phyloP scores from a whole-genome alignment of 2,329 filamentous ascomycete genomes.

The Coniella vitis region DNA sequence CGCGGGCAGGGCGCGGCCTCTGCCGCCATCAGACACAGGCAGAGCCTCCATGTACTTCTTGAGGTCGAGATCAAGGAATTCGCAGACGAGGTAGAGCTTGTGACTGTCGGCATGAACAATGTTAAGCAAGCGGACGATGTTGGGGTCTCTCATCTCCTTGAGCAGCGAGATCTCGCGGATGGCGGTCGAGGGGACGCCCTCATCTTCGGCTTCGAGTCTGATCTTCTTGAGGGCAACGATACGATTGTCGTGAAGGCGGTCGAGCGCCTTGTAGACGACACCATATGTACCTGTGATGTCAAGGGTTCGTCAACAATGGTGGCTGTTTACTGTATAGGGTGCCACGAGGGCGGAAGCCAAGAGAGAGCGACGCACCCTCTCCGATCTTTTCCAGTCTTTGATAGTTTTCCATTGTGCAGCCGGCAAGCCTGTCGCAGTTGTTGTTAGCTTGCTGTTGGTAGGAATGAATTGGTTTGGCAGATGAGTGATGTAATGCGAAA shows the following conservation, averaged over 20 bases:
- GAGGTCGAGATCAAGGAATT: conserved; percentile 80
- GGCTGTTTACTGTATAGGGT: no score
- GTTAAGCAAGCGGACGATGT: conserved; percentile 78
- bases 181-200: conserved; percentile 81
- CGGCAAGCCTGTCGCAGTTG: not conserved
- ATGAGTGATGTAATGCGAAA: not conserved
- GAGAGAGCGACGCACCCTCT: conserved; percentile 51
- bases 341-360: no score
- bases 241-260: conserved; percentile 68
- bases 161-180: conserved; percentile 88
- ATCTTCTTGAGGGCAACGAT: conserved; percentile 92
- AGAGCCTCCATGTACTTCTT: conserved; percentile 94
- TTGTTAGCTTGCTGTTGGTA: conserved; percentile 1
- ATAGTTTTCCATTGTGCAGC: conserved; percentile 47
- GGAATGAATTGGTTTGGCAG: not conserved
- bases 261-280: conserved; percentile 85
- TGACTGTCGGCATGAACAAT: conserved; percentile 88
- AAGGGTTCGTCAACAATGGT: not conserved
- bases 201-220: conserved; percentile 83
- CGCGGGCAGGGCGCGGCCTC: conserved; percentile 74
- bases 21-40: conserved; percentile 71
- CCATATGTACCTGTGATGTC: conserved; percentile 69
- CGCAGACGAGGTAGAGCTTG: conserved; percentile 85
- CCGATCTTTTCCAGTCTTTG: conserved; percentile 77
- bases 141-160: conserved; percentile 86